Percentiles rank a stretch among this genome's conserved stretches.
These are phyloP conservation scores for Anethum foeniculum DNA, from an alignment of 140 eudicot genomes.

Conservation along the genomic window DNA sequence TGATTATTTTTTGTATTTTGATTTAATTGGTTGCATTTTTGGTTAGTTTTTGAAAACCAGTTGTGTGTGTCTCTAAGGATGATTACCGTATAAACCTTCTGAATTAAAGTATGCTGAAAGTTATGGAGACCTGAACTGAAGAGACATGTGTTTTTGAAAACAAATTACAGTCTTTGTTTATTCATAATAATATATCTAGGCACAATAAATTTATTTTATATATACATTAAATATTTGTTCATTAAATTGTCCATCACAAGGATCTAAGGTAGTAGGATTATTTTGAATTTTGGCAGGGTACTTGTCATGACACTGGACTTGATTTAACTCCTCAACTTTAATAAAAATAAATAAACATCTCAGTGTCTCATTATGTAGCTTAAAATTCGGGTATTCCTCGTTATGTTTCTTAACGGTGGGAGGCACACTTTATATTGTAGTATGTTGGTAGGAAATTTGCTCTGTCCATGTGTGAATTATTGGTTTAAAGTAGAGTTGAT, in stretches of 20 bases:
- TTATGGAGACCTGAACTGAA: slow-evolving; percentile 9
- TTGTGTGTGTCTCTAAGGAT: background rate
- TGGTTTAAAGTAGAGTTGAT: background rate
- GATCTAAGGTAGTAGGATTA: no score
- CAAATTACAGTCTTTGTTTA: no score
- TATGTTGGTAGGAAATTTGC: background rate
- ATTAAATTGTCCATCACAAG: no score
- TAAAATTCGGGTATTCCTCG: background rate
- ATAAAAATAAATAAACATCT: no score
- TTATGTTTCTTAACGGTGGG: background rate
- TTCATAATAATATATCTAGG: no score
- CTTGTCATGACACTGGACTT: no score
- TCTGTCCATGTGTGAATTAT: background rate
- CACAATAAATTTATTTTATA: no score
- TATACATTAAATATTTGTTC: no score
- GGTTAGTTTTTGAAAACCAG: background rate
- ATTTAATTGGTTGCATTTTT: background rate
- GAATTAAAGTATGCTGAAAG: background rate
- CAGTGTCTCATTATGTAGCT: background rate
- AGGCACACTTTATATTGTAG: background rate
- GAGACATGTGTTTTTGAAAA: background rate
- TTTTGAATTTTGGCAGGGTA: no score
- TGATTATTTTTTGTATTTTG: background rate
- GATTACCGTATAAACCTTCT: background rate
- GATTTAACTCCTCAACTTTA: no score